Evolutionary conservation across 148 eudicot species (phyloP), one percentile per base, ranked within the genome.

Genomic region (Amaranthus palmeri): DNA sequence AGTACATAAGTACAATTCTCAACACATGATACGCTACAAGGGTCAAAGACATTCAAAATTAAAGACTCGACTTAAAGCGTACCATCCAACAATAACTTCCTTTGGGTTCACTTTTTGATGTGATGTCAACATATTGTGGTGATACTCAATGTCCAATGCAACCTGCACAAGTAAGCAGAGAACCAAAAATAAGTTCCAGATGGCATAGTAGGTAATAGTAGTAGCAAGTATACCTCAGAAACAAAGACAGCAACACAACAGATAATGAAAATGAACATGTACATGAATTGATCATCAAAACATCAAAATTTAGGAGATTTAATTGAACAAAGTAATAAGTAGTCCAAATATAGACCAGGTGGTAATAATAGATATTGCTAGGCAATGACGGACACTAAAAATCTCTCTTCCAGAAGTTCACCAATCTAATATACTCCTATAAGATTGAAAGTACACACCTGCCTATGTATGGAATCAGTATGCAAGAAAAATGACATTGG

Each of bases 61-160:
- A 25, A 8, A 56, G 13, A 6, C n/a, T 45, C 55, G 67, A 13
- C 41, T 57, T 61, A 65, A 62, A 72, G 52, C 75, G 79, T 88
- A 96, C 97, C 99, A 96, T 90, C 99, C 99, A 74, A 96, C 93
- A 77, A 96, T 88, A 13, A 90, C 87, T 86, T 96, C 99, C 87
- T 92, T 95, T 2, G 97, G 93, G 51, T 95, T 95, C 82, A 95
- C 99, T 86, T 95, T 95, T 75, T 85, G 87, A 82, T 95, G 99
- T 52, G 99, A 89, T 1, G 81, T 63, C 67, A 92, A 70, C 99
- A 96, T 96, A 73, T 88, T 92, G 80, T 90, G 97, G 78, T 92
- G 97, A 76, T 91, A 96, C 70, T 95, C 99, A 61, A 92, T 92
- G 77, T 96, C 99, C 85, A 96, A 45, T 10, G 99, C 99, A 80